A percentile compares a stretch with the other conserved stretches of the same genome.
phyloP scores from a whole-genome alignment of 371 early-diverging fungal species.

The Mucor indicus region DNA sequence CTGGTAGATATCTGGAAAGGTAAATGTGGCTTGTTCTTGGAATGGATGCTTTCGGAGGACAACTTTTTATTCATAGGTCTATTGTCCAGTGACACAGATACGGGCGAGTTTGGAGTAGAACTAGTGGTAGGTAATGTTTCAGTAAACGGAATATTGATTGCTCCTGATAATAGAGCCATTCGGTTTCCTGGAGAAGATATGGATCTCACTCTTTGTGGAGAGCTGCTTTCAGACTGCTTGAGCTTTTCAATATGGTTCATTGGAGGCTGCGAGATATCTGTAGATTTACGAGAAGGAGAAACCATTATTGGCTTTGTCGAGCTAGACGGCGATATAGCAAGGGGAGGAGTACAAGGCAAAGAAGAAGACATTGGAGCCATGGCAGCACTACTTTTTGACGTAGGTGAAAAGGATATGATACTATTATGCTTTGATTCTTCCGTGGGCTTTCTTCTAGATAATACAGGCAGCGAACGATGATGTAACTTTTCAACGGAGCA shows the following conservation, averaged over 20 bases:
- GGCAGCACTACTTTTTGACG: too few species aligned
- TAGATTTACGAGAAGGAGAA: constrained; percentile 6
- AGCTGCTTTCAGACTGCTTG: neutral
- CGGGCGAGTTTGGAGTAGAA: too few species aligned
- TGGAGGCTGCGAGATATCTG: constrained; percentile 11
- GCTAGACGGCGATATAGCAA: constrained; percentile 12
- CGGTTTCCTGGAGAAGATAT: constrained; percentile 19
- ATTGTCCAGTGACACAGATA: too few species aligned
- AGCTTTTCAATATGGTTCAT: constrained; percentile 11
- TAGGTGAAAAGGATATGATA: too few species aligned
- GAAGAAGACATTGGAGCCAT: constrained; percentile 3
- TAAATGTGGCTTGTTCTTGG: neutral
- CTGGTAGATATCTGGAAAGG: neutral
- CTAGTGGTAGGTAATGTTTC: neutral
- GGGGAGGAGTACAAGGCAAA: constrained; percentile 10
- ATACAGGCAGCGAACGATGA: constrained; percentile 12
- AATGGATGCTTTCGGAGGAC: too few species aligned
- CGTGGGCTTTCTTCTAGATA: constrained; percentile 17
- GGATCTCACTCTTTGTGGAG: constrained; percentile 9
- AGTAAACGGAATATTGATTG: too few species aligned
- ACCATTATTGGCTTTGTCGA: neutral
- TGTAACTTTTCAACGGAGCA: neutral
- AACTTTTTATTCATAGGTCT: too few species aligned
- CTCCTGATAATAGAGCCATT: neutral
- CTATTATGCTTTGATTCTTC: too few species aligned